Percentiles rank a stretch among this genome's conserved stretches.
Conservation (phyloP, 2,329 filamentous ascomycete genomes). For the Dendrostoma leiphaemia region DNA sequence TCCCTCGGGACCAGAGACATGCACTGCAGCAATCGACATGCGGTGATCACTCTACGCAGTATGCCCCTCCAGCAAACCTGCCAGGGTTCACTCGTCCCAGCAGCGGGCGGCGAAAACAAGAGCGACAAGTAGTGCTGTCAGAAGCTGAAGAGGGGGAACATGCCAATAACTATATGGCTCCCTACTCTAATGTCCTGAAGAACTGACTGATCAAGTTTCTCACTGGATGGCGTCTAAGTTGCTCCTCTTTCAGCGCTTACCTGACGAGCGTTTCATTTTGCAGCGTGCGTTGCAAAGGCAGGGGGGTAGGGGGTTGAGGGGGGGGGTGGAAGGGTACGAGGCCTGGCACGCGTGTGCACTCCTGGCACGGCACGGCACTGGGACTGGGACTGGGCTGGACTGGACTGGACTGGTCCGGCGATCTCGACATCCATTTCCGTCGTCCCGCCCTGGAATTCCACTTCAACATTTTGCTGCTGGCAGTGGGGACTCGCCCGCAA, state of each 20-base stretch:
- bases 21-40: not conserved
- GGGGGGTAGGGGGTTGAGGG: not conserved
- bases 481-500: not conserved
- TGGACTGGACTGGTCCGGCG: not conserved
- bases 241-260: not conserved
- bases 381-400: no score
- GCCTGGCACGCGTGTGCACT: no score
- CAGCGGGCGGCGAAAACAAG: not conserved
- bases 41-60: no score
- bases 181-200: no score
- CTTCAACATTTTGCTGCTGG: not conserved
- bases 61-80: not conserved
- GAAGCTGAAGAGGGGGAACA: not conserved
- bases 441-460: not conserved
- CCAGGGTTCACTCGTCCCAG: not conserved
- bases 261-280: constrained; percentile 3
- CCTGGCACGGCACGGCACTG: no score
- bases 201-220: no score
- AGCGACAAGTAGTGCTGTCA: not conserved
- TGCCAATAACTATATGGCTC: no score
- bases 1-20: not conserved
- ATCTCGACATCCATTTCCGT: not conserved
- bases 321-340: no score
- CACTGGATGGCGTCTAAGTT: not conserved
- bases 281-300: not conserved